Percentiles rank a stretch among this genome's conserved stretches.
Evolutionary conservation across 768 basidiomycete genomes (phyloP).

Genomic region (Calocera viscosa): DNA sequence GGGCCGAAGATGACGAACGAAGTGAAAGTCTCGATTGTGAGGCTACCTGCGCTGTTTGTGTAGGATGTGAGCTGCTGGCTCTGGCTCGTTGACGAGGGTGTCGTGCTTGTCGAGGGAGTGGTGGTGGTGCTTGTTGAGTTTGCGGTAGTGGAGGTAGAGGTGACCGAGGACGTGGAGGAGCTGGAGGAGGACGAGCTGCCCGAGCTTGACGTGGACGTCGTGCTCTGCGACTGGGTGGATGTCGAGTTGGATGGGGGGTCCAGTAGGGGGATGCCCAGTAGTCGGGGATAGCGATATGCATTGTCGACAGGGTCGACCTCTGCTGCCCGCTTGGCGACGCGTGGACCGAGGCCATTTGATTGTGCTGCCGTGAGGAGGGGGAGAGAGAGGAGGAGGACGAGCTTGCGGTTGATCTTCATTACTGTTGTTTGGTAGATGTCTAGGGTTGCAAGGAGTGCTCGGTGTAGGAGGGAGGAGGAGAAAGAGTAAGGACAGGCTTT

Average conservation of each 20-base stretch:
- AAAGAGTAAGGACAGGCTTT: neutral
- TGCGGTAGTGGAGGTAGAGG: constrained; percentile 24
- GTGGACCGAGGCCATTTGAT: neutral
- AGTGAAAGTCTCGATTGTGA: constrained; percentile 1
- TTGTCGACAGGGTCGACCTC: neutral
- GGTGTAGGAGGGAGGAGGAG: neutral
- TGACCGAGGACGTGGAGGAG: constrained; percentile 22
- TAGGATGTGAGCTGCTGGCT: neutral
- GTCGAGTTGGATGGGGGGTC: neutral
- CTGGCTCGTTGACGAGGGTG: constrained; percentile 4
- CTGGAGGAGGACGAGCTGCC: constrained; percentile 24
- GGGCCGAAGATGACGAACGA: constrained; percentile 1
- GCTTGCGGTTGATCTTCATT: constrained; percentile 4
- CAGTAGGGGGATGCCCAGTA: neutral
- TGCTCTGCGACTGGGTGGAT: constrained; percentile 21
- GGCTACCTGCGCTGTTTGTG: constrained; percentile 12
- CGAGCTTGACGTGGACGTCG: constrained; percentile 21
- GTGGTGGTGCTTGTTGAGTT: constrained; percentile 26
- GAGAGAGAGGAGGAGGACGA: constrained; percentile 7
- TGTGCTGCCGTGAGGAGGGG: constrained; percentile 7
- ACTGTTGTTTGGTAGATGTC: neutral
- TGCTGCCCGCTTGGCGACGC: neutral
- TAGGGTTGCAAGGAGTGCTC: neutral
- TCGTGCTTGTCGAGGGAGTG: constrained; percentile 9
- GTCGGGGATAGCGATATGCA: neutral